Base-by-base conservation (phyloP, 352 stramenopile genomes). In the Phytophthora litchii region DNA sequence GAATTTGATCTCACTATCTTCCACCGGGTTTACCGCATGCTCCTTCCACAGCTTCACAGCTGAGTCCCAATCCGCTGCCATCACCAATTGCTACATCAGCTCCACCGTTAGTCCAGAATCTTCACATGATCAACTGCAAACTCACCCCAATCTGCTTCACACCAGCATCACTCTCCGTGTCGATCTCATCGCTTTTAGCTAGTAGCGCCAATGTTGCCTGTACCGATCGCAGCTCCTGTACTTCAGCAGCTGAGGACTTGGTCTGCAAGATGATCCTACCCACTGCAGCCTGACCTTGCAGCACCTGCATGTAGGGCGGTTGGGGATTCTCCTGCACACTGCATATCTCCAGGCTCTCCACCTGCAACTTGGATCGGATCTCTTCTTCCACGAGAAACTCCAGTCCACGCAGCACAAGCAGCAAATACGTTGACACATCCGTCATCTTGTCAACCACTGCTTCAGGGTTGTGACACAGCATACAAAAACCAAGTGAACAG, bases 371-470 rank as follows among this genome's bases (percentile, higher is more conserved):
- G 16, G 64, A 60, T 32, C 72, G 78, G 56, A 94, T 91, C 58
- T 94, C 84, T 51, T 81, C 45, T 32, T 87, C 67, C 7, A 71
- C 82, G 9, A 94, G 61, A 38, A 77, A 78, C 70, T 94, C 84
- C 20, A 94, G 77, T 0, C 84, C 82, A 46, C 84, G 80, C 62
- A 94, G 74, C 55, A 86, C 82, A 16, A 94, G 78, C 60, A 94
- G 61, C 67, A 94, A 64, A 47, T 94, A 94, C 43, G 77, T 55
- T 44, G 43, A 53, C 38, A 47, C 57, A 4, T 65, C 63, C 19
- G 44, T 50, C 60, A 46, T 56, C 41, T 41, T 55, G 36, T 36
- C 51, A 29, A 37, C 58, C 58, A 67, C 19, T 48, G 20, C 34
- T 44, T 64, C 23, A 27, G 5, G 23, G 23, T 27, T 27, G 23